These are phyloP conservation scores for Fagus crenata DNA, from an alignment of 306 rosid genomes.

Conservation along the genomic window DNA sequence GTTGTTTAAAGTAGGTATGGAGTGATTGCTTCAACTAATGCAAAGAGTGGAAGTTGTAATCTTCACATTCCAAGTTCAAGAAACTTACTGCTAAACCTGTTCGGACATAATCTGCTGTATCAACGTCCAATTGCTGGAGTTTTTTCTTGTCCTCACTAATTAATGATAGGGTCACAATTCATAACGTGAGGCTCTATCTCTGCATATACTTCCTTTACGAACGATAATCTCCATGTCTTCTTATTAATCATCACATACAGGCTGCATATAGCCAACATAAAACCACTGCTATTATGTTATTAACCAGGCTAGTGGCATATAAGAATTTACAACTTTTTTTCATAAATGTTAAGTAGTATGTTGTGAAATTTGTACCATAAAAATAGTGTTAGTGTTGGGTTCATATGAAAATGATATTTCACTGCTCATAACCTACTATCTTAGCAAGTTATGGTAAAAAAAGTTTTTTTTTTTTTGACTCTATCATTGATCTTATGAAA, in stretches of 20 bases:
- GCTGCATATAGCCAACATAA: neutral
- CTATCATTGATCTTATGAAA: too few relatives aligned
- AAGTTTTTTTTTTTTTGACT: too few relatives aligned
- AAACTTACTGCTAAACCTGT: conserved; percentile 7
- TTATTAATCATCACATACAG: conserved; percentile 29
- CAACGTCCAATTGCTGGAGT: neutral
- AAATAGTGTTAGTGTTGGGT: too few relatives aligned
- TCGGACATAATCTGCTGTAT: conserved; percentile 13
- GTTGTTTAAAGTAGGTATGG: neutral
- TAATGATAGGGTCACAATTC: conserved; percentile 23
- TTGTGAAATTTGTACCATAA: too few relatives aligned
- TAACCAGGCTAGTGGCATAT: too few relatives aligned
- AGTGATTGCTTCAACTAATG: neutral
- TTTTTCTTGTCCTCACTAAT: conserved; percentile 11
- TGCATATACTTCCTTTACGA: conserved; percentile 14
- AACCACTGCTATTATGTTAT: neutral
- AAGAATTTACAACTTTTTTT: too few relatives aligned
- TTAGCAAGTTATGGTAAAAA: too few relatives aligned
- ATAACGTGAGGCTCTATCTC: conserved; percentile 10
- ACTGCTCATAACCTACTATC: too few relatives aligned
- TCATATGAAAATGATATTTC: too few relatives aligned
- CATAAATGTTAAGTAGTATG: too few relatives aligned
- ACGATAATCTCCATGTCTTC: conserved; percentile 25
- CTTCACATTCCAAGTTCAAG: neutral
- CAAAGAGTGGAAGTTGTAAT: neutral